A percentile compares a stretch with the other conserved stretches of the same genome.
These are phyloP conservation scores for Crithidia bombi DNA, from an alignment of 208 protist species.

Conservation along the genomic window DNA sequence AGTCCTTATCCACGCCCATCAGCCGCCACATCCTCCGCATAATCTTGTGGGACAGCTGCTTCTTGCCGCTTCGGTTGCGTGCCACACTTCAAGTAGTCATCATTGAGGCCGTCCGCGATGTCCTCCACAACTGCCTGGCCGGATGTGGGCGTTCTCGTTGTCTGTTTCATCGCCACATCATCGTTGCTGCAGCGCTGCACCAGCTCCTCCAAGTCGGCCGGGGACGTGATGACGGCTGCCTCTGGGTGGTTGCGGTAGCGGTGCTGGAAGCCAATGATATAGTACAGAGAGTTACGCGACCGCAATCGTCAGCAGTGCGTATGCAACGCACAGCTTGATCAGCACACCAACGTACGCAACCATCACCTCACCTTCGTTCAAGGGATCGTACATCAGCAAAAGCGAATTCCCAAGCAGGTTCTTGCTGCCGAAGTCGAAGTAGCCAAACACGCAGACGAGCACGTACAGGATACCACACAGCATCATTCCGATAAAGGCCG, in stretches of 20 bases:
- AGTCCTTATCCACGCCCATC: conserved; percentile 10
- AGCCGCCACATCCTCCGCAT: neutral
- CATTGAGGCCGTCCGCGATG: neutral
- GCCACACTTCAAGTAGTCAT: neutral
- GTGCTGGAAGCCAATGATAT: conserved; percentile 50
- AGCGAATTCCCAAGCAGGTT: conserved; percentile 46
- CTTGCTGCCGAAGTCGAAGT: conserved; percentile 63
- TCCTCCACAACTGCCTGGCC: neutral
- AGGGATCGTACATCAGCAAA: conserved; percentile 59
- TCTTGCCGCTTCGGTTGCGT: neutral
- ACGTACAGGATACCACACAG: conserved; percentile 63
- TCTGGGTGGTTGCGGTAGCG: conserved; percentile 37
- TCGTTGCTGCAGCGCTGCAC: neutral
- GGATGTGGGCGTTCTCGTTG: neutral
- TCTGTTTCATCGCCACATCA: neutral
- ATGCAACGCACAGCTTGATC: conserved; percentile 66
- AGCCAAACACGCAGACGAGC: conserved; percentile 58
- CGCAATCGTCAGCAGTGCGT: conserved; percentile 50
- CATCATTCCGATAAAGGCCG: conserved; percentile 50
- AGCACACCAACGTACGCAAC: conserved; percentile 59
- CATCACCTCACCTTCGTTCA: conserved; percentile 43
- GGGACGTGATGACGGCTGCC: neutral
- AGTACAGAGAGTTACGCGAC: conserved; percentile 61
- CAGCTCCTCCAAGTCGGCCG: conserved; percentile 6
- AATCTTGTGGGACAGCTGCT: conserved; percentile 17